A percentile compares a stretch with the other conserved stretches of the same genome.
phyloP scores from a whole-genome alignment of 768 basidiomycete genomes.

The Lyophyllum atratum region DNA sequence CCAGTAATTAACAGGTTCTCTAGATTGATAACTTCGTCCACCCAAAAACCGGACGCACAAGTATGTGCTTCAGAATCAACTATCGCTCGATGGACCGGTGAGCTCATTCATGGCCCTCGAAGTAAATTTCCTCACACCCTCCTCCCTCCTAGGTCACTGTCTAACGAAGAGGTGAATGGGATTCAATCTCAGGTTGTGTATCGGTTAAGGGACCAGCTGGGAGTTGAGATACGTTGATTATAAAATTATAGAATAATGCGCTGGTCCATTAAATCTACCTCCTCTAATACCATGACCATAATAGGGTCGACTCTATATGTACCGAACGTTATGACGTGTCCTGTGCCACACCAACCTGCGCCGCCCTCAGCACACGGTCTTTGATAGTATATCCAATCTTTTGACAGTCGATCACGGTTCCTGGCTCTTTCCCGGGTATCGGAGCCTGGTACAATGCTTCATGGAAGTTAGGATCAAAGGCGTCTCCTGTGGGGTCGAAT shows the following conservation, averaged over 20 bases:
- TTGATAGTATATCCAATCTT: slow-evolving; percentile 95
- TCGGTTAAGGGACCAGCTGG: slow-evolving; percentile 58
- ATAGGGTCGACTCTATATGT: slow-evolving; percentile 7
- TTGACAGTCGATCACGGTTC: slow-evolving; percentile 87
- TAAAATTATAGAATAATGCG: slow-evolving; percentile 20
- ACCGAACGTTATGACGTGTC: slow-evolving; percentile 44
- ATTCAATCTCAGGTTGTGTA: slow-evolving; percentile 66
- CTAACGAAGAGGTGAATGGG: slow-evolving; percentile 87
- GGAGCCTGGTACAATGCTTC: slow-evolving; percentile 96
- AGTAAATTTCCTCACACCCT: not conserved
- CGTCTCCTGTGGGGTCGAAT: slow-evolving; percentile 90
- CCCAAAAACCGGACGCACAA: slow-evolving; percentile 79
- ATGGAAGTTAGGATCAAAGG: slow-evolving; percentile 93
- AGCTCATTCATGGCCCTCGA: slow-evolving; percentile 6
- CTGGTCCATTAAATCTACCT: slow-evolving; percentile 18
- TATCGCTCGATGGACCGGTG: slow-evolving; percentile 97
- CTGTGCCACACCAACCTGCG: slow-evolving; percentile 95
- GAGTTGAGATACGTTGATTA: slow-evolving; percentile 84
- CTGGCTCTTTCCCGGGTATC: slow-evolving; percentile 85
- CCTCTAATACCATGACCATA: slow-evolving; percentile 17
- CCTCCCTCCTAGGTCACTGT: slow-evolving; percentile 60
- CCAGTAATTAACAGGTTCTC: not conserved
- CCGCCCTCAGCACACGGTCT: slow-evolving; percentile 88
- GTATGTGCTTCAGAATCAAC: slow-evolving; percentile 87
- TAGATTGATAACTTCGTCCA: slow-evolving; percentile 93